A percentile compares a stretch with the other conserved stretches of the same genome.
phyloP scores from a whole-genome alignment of 116 monocot species.

The Papilionanthe hybrid region DNA sequence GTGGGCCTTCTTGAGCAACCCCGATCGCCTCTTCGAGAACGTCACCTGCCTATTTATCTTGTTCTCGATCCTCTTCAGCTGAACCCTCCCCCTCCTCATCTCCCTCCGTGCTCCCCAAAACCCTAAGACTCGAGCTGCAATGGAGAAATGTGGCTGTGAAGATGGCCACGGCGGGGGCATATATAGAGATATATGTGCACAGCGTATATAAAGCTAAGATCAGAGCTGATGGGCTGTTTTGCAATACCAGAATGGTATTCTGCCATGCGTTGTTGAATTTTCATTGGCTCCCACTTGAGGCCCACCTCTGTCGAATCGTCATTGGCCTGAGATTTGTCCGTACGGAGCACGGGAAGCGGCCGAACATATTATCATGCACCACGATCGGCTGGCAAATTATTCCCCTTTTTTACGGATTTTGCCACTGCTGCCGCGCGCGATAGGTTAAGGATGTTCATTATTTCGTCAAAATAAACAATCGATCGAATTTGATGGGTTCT shows the following conservation, averaged over 20 bases:
- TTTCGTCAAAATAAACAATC: too few relatives aligned
- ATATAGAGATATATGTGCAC: not conserved
- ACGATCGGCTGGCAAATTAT: not conserved
- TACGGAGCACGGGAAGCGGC: not conserved
- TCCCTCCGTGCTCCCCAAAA: not conserved
- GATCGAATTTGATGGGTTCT: too few relatives aligned
- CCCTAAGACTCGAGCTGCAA: not conserved
- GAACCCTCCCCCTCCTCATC: constrained; percentile 13
- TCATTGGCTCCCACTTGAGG: not conserved
- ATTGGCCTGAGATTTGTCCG: not conserved
- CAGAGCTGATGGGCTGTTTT: not conserved
- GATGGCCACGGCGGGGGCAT: not conserved
- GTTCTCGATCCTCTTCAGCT: constrained; percentile 69
- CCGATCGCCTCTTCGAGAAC: constrained; percentile 55
- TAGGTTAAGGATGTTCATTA: too few relatives aligned
- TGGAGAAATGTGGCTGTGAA: not conserved
- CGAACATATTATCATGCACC: not conserved
- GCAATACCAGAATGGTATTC: constrained; percentile 4
- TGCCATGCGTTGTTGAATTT: constrained; percentile 7
- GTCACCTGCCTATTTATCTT: constrained; percentile 70
- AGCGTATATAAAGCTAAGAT: not conserved
- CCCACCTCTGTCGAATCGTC: not conserved
- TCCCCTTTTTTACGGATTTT: not conserved
- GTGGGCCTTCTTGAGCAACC: constrained; percentile 59
- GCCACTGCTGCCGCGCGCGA: not conserved